A percentile compares a stretch with the other conserved stretches of the same genome.
Conservation (phyloP, 1,139 yeast genomes). For the Debaryomyces fabryi region DNA sequence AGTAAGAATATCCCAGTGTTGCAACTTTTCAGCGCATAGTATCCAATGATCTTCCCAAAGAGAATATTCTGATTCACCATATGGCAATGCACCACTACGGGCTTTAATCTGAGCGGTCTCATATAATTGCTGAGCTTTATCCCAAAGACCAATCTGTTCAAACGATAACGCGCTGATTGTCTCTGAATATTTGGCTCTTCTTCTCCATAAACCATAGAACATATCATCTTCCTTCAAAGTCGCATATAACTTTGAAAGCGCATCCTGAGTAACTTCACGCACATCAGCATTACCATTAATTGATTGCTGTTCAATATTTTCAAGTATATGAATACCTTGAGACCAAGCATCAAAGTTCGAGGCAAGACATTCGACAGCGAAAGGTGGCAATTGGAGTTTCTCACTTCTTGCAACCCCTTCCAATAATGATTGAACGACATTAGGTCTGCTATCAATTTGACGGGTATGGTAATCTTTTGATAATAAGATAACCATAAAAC, state of each 20-base stretch:
- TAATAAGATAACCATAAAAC: slow-evolving; percentile 74
- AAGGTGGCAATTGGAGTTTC: slow-evolving; percentile 88
- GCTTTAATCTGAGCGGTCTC: slow-evolving; percentile 99
- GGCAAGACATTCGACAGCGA: slow-evolving; percentile 86
- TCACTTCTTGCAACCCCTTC: slow-evolving; percentile 80
- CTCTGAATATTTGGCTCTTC: slow-evolving; percentile 91
- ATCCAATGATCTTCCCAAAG: slow-evolving; percentile 99
- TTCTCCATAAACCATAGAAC: slow-evolving; percentile 97
- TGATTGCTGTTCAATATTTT: slow-evolving; percentile 69
- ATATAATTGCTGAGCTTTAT: slow-evolving; percentile 87
- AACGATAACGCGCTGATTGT: slow-evolving; percentile 91
- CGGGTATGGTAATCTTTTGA: slow-evolving; percentile 91
- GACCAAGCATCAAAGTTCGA: slow-evolving; percentile 91
- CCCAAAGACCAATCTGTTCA: slow-evolving; percentile 96
- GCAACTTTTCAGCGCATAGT: slow-evolving; percentile 92
- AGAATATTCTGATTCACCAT: slow-evolving; percentile 92
- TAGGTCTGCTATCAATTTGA: slow-evolving; percentile 84
- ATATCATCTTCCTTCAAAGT: slow-evolving; percentile 91
- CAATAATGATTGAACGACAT: slow-evolving; percentile 80
- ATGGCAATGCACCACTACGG: slow-evolving; percentile 91
- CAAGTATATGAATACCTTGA: slow-evolving; percentile 80
- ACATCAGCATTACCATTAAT: slow-evolving; percentile 72
- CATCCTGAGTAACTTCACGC: slow-evolving; percentile 86
- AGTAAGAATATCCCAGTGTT: slow-evolving; percentile 97
- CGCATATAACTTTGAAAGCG: slow-evolving; percentile 85